Percentiles rank a stretch among this genome's conserved stretches.
phyloP scores from a whole-genome alignment of 768 basidiomycete species.

The Hygrophoropsis aurantiaca region DNA sequence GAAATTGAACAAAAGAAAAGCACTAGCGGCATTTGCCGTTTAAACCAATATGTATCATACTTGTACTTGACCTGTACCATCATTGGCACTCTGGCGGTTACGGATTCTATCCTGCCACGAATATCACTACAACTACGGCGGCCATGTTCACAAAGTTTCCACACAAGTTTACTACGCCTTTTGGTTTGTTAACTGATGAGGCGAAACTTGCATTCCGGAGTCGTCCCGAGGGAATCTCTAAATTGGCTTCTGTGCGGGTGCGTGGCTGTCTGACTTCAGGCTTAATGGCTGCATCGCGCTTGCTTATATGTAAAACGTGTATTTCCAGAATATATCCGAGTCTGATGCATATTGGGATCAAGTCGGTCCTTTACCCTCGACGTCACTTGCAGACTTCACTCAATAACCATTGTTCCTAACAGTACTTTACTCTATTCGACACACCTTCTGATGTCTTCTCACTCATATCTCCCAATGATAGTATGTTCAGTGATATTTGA shows the following conservation, averaged over 20 bases:
- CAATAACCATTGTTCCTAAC: conserved; percentile 5
- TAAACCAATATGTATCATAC: no score
- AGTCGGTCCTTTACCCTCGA: conserved; percentile 40
- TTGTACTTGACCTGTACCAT: no score
- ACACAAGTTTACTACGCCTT: conserved; percentile 69
- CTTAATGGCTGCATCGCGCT: no score
- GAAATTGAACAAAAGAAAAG: background rate
- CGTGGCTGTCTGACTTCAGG: conserved; percentile 29
- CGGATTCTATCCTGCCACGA: no score
- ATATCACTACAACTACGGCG: no score
- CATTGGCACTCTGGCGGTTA: no score
- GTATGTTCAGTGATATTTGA: conserved; percentile 43
- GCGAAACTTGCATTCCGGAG: conserved; percentile 88
- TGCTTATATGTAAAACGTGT: no score
- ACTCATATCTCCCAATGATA: conserved; percentile 80
- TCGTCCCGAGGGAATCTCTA: conserved; percentile 76
- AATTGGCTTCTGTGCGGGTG: conserved; percentile 73
- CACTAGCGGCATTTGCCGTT: no score
- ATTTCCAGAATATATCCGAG: conserved; percentile 64
- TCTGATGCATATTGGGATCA: conserved; percentile 90
- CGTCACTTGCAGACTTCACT: background rate
- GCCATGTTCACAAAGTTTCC: conserved; percentile 72
- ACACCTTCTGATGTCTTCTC: conserved; percentile 90
- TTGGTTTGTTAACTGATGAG: conserved; percentile 81
- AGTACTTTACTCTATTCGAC: conserved; percentile 88